Percentiles rank a stretch among this genome's conserved stretches.
phyloP scores from a whole-genome alignment of 805 yeast species.

The Clavispora phyllophila region DNA sequence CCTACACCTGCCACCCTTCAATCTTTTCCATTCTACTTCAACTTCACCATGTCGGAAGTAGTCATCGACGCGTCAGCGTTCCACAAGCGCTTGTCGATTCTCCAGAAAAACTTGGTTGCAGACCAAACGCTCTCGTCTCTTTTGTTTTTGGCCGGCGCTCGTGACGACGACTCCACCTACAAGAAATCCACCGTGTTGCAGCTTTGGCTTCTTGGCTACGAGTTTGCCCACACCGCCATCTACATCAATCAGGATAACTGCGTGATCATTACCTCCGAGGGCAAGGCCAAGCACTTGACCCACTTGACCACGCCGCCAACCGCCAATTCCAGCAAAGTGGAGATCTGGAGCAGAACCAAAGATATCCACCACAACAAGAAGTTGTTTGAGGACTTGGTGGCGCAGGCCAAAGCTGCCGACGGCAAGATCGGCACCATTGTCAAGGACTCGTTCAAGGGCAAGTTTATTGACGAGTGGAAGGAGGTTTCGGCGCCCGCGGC shows the following conservation, averaged over 20 bases:
- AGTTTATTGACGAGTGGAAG: slow-evolving; percentile 79
- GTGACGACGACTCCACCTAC: slow-evolving; percentile 85
- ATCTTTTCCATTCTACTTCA: background rate
- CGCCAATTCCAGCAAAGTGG: slow-evolving; percentile 36
- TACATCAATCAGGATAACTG: slow-evolving; percentile 56
- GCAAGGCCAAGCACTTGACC: slow-evolving; percentile 76
- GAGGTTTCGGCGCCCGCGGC: slow-evolving; percentile 32
- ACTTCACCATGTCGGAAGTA: slow-evolving; percentile 50
- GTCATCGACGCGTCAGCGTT: slow-evolving; percentile 49
- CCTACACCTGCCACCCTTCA: background rate
- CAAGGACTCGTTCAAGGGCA: slow-evolving; percentile 78
- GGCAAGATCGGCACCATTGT: slow-evolving; percentile 58
- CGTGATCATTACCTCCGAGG: slow-evolving; percentile 70
- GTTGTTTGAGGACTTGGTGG: slow-evolving; percentile 55
- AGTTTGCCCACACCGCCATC: slow-evolving; percentile 87
- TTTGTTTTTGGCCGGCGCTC: slow-evolving; percentile 73
- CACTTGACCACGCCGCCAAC: slow-evolving; percentile 45
- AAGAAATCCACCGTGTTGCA: slow-evolving; percentile 83
- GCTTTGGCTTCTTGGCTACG: slow-evolving; percentile 90
- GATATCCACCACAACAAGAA: slow-evolving; percentile 71
- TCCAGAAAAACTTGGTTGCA: slow-evolving; percentile 31
- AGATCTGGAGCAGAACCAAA: slow-evolving; percentile 72
- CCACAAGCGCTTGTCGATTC: slow-evolving; percentile 44
- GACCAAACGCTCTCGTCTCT: slow-evolving; percentile 21
- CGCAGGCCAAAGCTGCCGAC: slow-evolving; percentile 36